Base-by-base conservation (phyloP, 1,284 basidiomycete genomes). In the Kalmanozyma brasiliensis region DNA sequence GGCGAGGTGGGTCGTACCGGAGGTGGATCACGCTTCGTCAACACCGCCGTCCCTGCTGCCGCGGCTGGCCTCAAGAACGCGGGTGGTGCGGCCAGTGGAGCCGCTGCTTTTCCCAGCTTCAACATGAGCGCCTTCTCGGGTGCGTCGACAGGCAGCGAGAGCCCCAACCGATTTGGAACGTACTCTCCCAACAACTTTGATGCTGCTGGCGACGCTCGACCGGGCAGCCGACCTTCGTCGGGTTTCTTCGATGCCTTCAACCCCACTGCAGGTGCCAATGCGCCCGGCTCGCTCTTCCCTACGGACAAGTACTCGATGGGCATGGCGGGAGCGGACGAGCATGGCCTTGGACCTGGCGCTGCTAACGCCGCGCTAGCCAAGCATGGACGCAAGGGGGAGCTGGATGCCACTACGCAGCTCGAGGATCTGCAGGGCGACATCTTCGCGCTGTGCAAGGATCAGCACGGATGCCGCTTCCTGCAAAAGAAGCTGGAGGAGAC, bases 401-500 rank as follows among this genome's bases (percentile, higher is more conserved):
- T 93, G 73, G 78, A 82, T 30, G 71, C 94, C 23, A 92, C 93
- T 24, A 95, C 93, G 40, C 90, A 93, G 47, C 87, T 98, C 52
- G 96, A 99, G 82, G 96, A 99, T 80, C 85, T 99, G 41, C 89
- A 91, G 74, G 95, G 95, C 65, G 83, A 98, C 83, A 94, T 98
- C 73, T 89, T 94, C 24, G 86, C 88, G 14, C 85, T 98, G 26
- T 98, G 94, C 88, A 98, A 98, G 84, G 96, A 98, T 83, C 96
- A 98, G 84, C 96, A 98, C 83, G 96, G 96, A 3, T 99, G 96
- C 82, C 89, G 96, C 34, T 99, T 97, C 82, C 85, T 98, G 56
- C 96, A 98, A 84, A 98, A 98, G 89, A 98, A 98, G 85, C 87
- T 99, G 35, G 96, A 99, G 83, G 96, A 99, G 91, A 94, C 82